Base-by-base conservation (phyloP, 2,329 filamentous ascomycete species). In the Penicillium glabrum region DNA sequence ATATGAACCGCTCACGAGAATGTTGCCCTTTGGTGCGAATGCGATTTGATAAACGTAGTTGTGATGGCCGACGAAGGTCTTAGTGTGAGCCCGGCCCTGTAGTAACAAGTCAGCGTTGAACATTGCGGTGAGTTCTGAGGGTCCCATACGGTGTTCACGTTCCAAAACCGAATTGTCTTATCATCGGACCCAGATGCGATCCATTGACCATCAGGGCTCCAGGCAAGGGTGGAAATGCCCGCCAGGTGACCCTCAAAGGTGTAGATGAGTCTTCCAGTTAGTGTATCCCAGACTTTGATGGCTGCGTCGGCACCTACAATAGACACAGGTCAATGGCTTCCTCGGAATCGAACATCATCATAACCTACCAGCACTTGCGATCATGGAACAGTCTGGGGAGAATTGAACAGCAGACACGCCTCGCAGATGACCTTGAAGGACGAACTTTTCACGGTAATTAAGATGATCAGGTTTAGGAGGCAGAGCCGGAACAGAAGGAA, bases 1-100 rank as follows among this genome's bases (percentile, higher is more conserved):
- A 75, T 97, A 98, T 62, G 90, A 96, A 13, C 95, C 95, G 63
- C 90, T 96, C 16, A 93, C 95, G 33, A 99, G 84, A 71, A 98
- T 96, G 70, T 99, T 99, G 24, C 95, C 95, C 74, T 97, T 98
- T 1, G 95, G 95, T n/a, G 91, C 93, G 74, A 98, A 98, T 6
- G 93, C 92, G 33, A 99, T 81, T 50, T 89, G 91, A 76, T 96
- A 96, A 31, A 99, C 88, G 75, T 98, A 98, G 75, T 96, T 98
- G 74, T 97, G 92, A 69, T 99, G 95, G 2, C 95, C 93, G 24
- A 89, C 82, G 63, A 98, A 80, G 1, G 84, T 81, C 23, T 79
- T 82, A 0, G 83, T 82, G 53, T 86, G 81, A 27, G 83, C 79
- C 68, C 84, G 82, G 19, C 84, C 84, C 61, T 79, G 49, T 39